phyloP scores from a whole-genome alignment of 169 alveolate genomes.

The Miamiensis avidus region DNA sequence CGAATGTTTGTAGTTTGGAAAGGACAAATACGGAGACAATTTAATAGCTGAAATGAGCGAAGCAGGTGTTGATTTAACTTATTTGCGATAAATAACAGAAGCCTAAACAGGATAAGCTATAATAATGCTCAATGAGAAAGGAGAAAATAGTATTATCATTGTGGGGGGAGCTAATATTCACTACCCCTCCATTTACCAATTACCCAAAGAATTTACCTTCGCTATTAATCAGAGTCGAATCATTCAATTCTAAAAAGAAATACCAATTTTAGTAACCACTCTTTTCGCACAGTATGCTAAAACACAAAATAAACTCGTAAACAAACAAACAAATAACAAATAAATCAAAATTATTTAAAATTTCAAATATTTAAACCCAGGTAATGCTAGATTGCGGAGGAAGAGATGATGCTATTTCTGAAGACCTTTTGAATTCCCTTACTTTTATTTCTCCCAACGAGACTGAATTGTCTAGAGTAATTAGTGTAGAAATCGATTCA shows the following conservation, averaged over 20 bases:
- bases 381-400: conserved; percentile 54
- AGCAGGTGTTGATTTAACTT: conserved; percentile 8
- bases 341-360: no score
- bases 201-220: conserved; percentile 27
- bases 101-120: conserved; percentile 51
- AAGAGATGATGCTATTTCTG: conserved; percentile 30
- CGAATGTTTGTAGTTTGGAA: conserved; percentile 19
- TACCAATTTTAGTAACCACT: conserved; percentile 38
- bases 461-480: conserved; percentile 43
- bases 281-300: conserved; percentile 35
- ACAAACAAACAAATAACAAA: background rate
- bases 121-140: conserved; percentile 33
- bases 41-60: conserved; percentile 23
- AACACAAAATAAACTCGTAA: conserved; percentile 25
- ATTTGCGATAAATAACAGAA: conserved; percentile 31
- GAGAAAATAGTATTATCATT: conserved; percentile 50
- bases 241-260: conserved; percentile 44
- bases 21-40: conserved; percentile 28
- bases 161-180: conserved; percentile 54
- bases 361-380: background rate
- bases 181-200: conserved; percentile 11
- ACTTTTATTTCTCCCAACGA: conserved; percentile 47
- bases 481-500: conserved; percentile 21
- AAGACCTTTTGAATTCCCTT: conserved; percentile 35
- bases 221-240: conserved; percentile 21